Evolutionary conservation across 164 flowering plant genomes (phyloP).

Genomic region (Nymphaea colorata): DNA sequence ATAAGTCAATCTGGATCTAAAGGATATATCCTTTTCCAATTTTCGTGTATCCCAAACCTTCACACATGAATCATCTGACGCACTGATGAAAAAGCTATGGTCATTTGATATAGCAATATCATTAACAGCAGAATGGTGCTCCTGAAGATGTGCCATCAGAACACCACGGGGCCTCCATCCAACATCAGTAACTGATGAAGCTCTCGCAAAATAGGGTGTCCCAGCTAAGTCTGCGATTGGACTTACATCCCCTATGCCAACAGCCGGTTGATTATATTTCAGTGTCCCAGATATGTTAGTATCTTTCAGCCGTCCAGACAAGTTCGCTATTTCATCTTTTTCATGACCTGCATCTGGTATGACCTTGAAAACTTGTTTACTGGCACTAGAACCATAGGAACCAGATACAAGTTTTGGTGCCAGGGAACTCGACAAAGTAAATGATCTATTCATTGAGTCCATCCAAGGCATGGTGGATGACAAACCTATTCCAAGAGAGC

Average conservation of each 20-base stretch:
- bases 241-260: constrained; percentile 29
- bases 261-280: constrained; percentile 32
- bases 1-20: constrained; percentile 88
- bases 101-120: constrained; percentile 83
- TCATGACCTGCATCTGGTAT: constrained; percentile 70
- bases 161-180: constrained; percentile 99
- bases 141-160: constrained; percentile 94
- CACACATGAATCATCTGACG: constrained; percentile 94
- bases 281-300: constrained; percentile 34
- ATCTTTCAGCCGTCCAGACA: constrained; percentile 51
- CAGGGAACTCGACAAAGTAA: constrained; percentile 59
- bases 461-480: constrained; percentile 60
- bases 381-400: constrained; percentile 48
- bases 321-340: constrained; percentile 49
- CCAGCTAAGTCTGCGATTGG: constrained; percentile 38
- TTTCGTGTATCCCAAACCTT: constrained; percentile 96
- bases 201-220: constrained; percentile 37
- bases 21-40: constrained; percentile 93
- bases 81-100: constrained; percentile 87
- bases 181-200: constrained; percentile 62
- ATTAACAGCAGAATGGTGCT: constrained; percentile 95
- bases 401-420: constrained; percentile 85
- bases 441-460: constrained; percentile 59
- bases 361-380: constrained; percentile 70
- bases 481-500: constrained; percentile 46